These are phyloP conservation scores for Pisolithus thermaeus DNA, from an alignment of 1,284 basidiomycete species.

Conservation along the genomic window DNA sequence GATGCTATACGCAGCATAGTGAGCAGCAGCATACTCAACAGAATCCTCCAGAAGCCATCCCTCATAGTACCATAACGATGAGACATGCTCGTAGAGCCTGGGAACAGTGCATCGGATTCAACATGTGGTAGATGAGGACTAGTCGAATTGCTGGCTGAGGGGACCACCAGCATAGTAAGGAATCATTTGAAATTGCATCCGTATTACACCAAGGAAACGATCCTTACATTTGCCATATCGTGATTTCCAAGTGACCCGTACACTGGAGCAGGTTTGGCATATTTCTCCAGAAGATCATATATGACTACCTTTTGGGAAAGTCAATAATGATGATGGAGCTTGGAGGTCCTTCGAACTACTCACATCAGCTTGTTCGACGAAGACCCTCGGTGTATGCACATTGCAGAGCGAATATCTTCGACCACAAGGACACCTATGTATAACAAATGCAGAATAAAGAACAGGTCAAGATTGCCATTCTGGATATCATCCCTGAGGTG, in stretches of 20 bases:
- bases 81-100: slow-evolving; percentile 72
- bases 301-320: slow-evolving; percentile 39
- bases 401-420: slow-evolving; percentile 29
- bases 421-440: slow-evolving; percentile 1
- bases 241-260: slow-evolving; percentile 72
- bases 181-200: slow-evolving; percentile 57
- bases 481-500: too few relatives aligned
- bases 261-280: slow-evolving; percentile 58
- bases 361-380: slow-evolving; percentile 52
- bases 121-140: slow-evolving; percentile 32
- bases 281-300: slow-evolving; percentile 56
- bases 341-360: not conserved
- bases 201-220: not conserved
- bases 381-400: slow-evolving; percentile 40
- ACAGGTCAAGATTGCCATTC: not conserved
- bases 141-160: slow-evolving; percentile 58
- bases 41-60: slow-evolving; percentile 61
- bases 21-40: slow-evolving; percentile 53
- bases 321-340: not conserved
- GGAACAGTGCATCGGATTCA: not conserved
- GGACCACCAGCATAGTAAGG: slow-evolving; percentile 49
- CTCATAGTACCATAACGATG: slow-evolving; percentile 61
- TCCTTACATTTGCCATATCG: slow-evolving; percentile 51
- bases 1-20: slow-evolving; percentile 71
- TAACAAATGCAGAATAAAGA: slow-evolving; percentile 9